Conservation (phyloP, 768 basidiomycete genomes). For the Lanmaoa rubissima region DNA sequence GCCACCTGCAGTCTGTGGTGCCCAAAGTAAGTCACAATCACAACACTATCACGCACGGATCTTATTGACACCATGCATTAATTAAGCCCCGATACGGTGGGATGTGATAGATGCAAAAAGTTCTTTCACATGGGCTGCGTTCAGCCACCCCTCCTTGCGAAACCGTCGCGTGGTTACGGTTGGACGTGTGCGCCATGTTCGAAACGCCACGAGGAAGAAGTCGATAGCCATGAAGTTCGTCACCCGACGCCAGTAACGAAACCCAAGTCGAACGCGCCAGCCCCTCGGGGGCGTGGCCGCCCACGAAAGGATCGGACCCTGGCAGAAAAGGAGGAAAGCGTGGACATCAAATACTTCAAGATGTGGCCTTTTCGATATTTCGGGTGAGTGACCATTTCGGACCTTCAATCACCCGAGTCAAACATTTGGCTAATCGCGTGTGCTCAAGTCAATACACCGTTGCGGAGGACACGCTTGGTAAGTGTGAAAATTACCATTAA, state of each 20-base stretch:
- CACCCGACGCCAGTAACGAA: constrained; percentile 52
- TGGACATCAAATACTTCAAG: constrained; percentile 80
- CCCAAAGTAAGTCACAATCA: constrained; percentile 58
- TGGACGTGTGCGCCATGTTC: constrained; percentile 98
- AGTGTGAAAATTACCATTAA: constrained; percentile 25
- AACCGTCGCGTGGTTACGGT: constrained; percentile 94
- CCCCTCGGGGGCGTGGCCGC: constrained; percentile 68
- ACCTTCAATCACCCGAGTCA: neutral
- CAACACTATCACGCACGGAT: constrained; percentile 12
- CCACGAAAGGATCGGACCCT: constrained; percentile 73
- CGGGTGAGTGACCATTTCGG: constrained; percentile 56
- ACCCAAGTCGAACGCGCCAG: constrained; percentile 69
- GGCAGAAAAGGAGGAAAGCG: constrained; percentile 74
- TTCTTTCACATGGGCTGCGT: constrained; percentile 96
- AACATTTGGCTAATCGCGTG: constrained; percentile 10
- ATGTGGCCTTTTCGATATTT: constrained; percentile 98
- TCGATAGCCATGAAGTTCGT: constrained; percentile 71
- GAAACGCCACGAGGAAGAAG: constrained; percentile 80
- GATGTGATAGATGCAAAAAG: constrained; percentile 88
- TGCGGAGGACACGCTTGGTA: constrained; percentile 88
- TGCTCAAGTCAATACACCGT: constrained; percentile 75
- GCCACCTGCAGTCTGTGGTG: constrained; percentile 88
- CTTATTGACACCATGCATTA: constrained; percentile 25
- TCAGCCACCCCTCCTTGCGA: constrained; percentile 83
- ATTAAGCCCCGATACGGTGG: constrained; percentile 75